Evolutionary conservation across 148 eudicot species (phyloP), one percentile per base, ranked within the genome.

Genomic region (Vaccinium myrtillus): DNA sequence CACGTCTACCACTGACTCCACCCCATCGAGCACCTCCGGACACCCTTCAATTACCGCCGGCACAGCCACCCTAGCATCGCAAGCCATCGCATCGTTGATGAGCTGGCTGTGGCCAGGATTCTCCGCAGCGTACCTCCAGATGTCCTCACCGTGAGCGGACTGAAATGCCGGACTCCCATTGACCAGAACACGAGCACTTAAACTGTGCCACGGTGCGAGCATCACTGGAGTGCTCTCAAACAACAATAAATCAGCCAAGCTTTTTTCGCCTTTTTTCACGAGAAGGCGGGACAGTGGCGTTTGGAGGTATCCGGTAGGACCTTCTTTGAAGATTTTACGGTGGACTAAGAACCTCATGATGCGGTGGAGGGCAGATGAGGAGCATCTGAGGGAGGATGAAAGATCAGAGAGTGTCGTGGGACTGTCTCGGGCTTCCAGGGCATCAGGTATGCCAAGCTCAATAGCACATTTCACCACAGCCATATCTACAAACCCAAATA

Each of bases 391-490:
- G 59, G 88, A n/a, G 9, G 92, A 84, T 9, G 95, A 86, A 14
- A 94, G 88, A 2, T 93, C 91, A 0, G 88, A 3, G 4, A 92
- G 87, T 59, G 90, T 71, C 88, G 90, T 89, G 16, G 98, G 85
- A 13, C 87, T 88, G 6, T 87, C 89, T 10, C 90, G 89, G 69
- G 71, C 77, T 75, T 89, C 94, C 1, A 94, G 67, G 50, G 81
- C 87, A 65, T 94, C 93, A 25, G 94, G 83, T 81, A 94, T 88
- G 2, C 93, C 91, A 1, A 94, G 92, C 83, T 92, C 94, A 27
- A 94, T 87, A 32, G 90, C 95, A 84, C 97, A 94, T 85, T 89
- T 92, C 15, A 91, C 89, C 0, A 87, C 89, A 27, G 94, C 96
- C 90, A 92, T 88, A 54, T 88, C 91, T 0, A 87, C 84, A 82